Conservation (phyloP, 176 grass and related monocot genomes). For the Rhipidocladum racemiflorum region DNA sequence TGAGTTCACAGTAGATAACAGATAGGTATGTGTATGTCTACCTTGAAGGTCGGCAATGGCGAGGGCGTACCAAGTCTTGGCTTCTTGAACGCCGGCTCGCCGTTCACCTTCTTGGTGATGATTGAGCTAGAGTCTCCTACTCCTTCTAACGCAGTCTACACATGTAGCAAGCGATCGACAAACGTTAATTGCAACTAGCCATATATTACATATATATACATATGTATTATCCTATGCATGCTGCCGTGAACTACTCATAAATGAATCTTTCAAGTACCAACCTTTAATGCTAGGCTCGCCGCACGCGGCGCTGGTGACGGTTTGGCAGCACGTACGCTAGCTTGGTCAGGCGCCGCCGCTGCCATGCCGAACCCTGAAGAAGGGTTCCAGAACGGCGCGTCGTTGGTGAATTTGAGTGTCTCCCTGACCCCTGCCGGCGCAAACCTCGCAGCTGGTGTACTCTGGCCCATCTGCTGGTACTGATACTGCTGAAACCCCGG, state of each 20-base stretch:
- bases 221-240: neutral
- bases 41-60: slow-evolving; percentile 74
- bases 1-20: neutral
- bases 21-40: slow-evolving; percentile 11
- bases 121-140: slow-evolving; percentile 42
- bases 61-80: slow-evolving; percentile 49
- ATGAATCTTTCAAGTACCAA: neutral
- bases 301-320: neutral
- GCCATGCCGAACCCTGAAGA: slow-evolving; percentile 37
- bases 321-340: neutral
- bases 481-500: slow-evolving; percentile 39
- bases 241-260: neutral
- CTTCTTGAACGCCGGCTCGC: slow-evolving; percentile 47
- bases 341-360: neutral
- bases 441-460: neutral
- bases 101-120: slow-evolving; percentile 35
- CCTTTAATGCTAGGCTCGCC: slow-evolving; percentile 29
- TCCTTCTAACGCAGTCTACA: slow-evolving; percentile 34
- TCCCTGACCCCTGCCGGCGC: slow-evolving; percentile 15
- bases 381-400: slow-evolving; percentile 58
- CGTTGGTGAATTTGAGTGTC: slow-evolving; percentile 58
- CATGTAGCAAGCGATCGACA: neutral
- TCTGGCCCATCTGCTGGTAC: slow-evolving; percentile 41
- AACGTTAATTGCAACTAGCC: neutral
- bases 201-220: neutral